A percentile compares a stretch with the other conserved stretches of the same genome.
Conservation (phyloP, 1,139 yeast species). For the Blastobotrys capitulatus region DNA sequence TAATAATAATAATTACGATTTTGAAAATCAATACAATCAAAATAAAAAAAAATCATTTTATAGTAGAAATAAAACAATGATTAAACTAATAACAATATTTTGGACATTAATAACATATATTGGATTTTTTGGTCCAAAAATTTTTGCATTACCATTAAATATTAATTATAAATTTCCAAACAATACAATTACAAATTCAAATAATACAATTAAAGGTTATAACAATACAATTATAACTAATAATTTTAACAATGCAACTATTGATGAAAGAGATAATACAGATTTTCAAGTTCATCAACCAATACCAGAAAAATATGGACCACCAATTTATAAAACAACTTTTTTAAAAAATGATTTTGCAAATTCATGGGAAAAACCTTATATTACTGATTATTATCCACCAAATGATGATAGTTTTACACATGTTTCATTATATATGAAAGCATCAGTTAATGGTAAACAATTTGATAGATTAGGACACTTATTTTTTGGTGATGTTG, state of each 20-base stretch:
- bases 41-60: not conserved
- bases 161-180: too few species aligned
- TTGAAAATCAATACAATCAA: too few species aligned
- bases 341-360: constrained; percentile 48
- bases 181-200: too few species aligned
- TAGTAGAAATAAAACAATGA: not conserved
- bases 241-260: not conserved
- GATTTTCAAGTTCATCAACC: constrained; percentile 11
- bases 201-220: too few species aligned
- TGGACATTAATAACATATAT: not conserved
- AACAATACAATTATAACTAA: too few species aligned
- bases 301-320: constrained; percentile 20
- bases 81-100: not conserved
- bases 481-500: constrained; percentile 56
- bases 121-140: not conserved
- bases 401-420: constrained; percentile 43
- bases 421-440: constrained; percentile 54
- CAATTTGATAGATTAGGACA: constrained; percentile 79
- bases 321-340: constrained; percentile 37
- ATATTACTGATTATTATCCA: constrained; percentile 38
- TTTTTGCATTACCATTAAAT: not conserved
- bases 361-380: constrained; percentile 56
- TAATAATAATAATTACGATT: too few species aligned
- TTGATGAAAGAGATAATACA: not conserved
- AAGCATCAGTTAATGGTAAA: constrained; percentile 55